Percentiles rank a stretch among this genome's conserved stretches.
phyloP scores from a whole-genome alignment of 1,284 basidiomycete genomes.

The Ceratobasidium sp. region DNA sequence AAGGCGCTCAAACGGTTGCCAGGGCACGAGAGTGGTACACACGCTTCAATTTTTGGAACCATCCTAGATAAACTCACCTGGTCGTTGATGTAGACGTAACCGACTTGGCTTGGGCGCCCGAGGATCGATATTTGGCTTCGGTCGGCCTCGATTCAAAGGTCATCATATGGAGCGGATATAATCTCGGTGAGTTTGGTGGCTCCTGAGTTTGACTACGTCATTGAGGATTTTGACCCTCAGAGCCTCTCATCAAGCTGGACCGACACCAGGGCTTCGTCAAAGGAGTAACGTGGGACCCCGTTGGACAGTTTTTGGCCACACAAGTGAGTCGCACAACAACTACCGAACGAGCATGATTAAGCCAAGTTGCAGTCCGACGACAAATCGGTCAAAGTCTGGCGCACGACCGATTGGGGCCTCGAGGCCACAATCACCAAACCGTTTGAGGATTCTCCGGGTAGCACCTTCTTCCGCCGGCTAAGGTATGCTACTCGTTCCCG shows the following conservation, averaged over 20 bases:
- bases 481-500: constrained; percentile 65
- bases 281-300: constrained; percentile 98
- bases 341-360: no score
- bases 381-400: constrained; percentile 96
- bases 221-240: constrained; percentile 56
- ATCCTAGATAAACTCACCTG: no score
- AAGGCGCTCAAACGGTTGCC: constrained; percentile 91
- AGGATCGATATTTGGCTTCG: constrained; percentile 91
- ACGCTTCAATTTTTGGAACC: background rate
- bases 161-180: constrained; percentile 91
- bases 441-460: constrained; percentile 92
- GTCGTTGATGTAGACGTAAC: constrained; percentile 80
- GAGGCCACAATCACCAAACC: constrained; percentile 88
- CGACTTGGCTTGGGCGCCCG: constrained; percentile 94
- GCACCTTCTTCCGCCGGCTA: constrained; percentile 92
- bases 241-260: constrained; percentile 83
- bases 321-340: constrained; percentile 54
- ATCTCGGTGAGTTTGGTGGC: constrained; percentile 69
- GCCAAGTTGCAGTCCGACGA: constrained; percentile 79
- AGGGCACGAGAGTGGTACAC: constrained; percentile 89
- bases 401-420: constrained; percentile 89
- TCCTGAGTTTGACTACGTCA: background rate
- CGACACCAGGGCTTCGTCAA: constrained; percentile 97
- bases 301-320: constrained; percentile 96
- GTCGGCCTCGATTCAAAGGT: constrained; percentile 93